Evolutionary conservation across 371 early-diverging fungal species (phyloP).

Genomic region (Mucor ambiguus): DNA sequence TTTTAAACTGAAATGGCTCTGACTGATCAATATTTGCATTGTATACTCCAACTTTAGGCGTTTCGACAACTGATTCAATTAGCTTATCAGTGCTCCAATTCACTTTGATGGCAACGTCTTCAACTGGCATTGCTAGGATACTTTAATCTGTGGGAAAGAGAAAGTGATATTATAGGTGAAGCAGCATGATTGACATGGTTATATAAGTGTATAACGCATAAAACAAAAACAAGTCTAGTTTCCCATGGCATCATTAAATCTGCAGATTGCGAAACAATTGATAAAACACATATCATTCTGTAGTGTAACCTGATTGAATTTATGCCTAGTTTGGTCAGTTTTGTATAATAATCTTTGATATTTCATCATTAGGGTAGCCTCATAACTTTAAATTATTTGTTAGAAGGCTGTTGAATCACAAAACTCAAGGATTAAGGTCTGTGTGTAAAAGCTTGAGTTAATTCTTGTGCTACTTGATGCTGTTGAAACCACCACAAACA

Average conservation of each 20-base stretch:
- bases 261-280: slow-evolving; percentile 5
- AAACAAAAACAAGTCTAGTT: not conserved
- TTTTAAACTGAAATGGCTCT: slow-evolving; percentile 2
- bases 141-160: not conserved
- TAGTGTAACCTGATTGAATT: not conserved
- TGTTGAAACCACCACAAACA: not conserved
- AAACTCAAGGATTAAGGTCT: not conserved
- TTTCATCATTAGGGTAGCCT: not conserved
- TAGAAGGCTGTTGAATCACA: not conserved
- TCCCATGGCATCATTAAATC: not conserved
- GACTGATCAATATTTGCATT: slow-evolving; percentile 1
- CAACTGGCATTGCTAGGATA: slow-evolving; percentile 20
- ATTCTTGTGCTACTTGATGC: not conserved
- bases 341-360: not conserved
- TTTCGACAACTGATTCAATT: not conserved
- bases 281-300: not conserved
- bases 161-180: not conserved
- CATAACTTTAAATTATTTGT: not conserved
- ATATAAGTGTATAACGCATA: not conserved
- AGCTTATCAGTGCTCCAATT: slow-evolving; percentile 17
- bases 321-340: not conserved
- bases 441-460: not conserved
- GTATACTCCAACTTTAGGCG: not conserved
- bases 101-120: slow-evolving; percentile 10
- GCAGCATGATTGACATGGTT: not conserved